Base-by-base conservation (phyloP, 306 rosid genomes). In the Urtica urens region DNA sequence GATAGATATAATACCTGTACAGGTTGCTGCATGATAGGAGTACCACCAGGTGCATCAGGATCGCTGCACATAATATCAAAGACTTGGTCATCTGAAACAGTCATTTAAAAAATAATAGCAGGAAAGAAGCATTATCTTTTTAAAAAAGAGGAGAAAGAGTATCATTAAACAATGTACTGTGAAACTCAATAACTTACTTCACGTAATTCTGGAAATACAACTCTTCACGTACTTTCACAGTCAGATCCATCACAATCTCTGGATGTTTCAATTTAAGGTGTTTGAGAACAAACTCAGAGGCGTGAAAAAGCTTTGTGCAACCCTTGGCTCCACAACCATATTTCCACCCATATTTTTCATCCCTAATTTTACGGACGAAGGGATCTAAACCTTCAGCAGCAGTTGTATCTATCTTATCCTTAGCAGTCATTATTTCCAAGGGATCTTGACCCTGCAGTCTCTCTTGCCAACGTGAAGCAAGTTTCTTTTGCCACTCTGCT, bases 321-420 rank as follows among this genome's bases (percentile, higher is more conserved):
- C 99, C 94, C 78, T 82, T 92, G 25, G 99, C 99, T 65, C 99
- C 99, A 69, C 99, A 92, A 24, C 99, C 99, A 85, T 85, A 92
- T 67, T 92, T 92, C 99, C 99, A 92, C 53, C 99, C 99, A 71
- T 85, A 92, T 66, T 85, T 92, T 54, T 92, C 99, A 82, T 92
- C 99, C 72, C 99, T 82, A 50, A 92, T 92, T 69, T 92, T 92
- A 44, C 99, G 72, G 22, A 92, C 87, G 60, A 54, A 78, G 28
- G 99, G 99, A 73, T 79, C 99, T 65, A 92, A 66, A 49, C 71
- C 77, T 72, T 82, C 94, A 59, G 30, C 65, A 51, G 99, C 95
- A 38, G 92, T 80, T 29, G 96, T 83, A 59, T 85, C 99, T 75
- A 92, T 82, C 72, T 79, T 92, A 57, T 92, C 99, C 79, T 79